Evolutionary conservation across 1,139 yeast genomes (phyloP), one percentile per base, ranked within the genome.

Genomic region (Taphrina sp.): DNA sequence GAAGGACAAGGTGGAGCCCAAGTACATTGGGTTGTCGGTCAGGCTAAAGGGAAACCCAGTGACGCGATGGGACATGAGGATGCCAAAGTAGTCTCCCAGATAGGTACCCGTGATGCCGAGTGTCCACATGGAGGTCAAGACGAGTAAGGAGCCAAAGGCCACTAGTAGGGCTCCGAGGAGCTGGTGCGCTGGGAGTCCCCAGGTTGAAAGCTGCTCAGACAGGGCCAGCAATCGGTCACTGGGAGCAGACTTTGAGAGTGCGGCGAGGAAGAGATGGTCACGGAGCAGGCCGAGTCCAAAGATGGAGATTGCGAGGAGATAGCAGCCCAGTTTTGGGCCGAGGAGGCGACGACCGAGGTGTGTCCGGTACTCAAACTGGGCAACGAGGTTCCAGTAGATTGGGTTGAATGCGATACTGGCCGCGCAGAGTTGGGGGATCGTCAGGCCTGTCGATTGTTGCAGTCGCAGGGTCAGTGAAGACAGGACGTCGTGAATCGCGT

Each of bases 21-120:
- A 85, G 72, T 92, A 92, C 98, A 92, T 92, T 60, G 98, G 98
- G 70, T 92, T 92, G 66, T 87, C 84, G 63, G 84, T 79, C 59
- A 89, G 79, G 65, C 83, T 90, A 76, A 92, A 92, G 20, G 98
- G 98, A 76, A 92, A 92, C 0, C 85, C 83, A n/a, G 94, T 84
- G 60, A 92, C 96, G 66, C 95, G 78, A 62, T 85, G 81, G 61
- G 81, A 81, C 95, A 90, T 92, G 65, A 92, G 78, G 65, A 92
- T 90, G 1, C 98, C 98, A 71, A 92, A 92, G 72, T 92, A 94
- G 70, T 92, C 98, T 35, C 98, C 98, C 61, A 92, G 74, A 67
- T 92, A 92, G 17, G 98, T 92, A 14, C 98, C 98, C 8, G 96
- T 90, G 61, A 92, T 80, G 20, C 98, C 98, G 62, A 92, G 76